Base-by-base conservation (phyloP, 352 stramenopile genomes). In the Pythium aquatile region DNA sequence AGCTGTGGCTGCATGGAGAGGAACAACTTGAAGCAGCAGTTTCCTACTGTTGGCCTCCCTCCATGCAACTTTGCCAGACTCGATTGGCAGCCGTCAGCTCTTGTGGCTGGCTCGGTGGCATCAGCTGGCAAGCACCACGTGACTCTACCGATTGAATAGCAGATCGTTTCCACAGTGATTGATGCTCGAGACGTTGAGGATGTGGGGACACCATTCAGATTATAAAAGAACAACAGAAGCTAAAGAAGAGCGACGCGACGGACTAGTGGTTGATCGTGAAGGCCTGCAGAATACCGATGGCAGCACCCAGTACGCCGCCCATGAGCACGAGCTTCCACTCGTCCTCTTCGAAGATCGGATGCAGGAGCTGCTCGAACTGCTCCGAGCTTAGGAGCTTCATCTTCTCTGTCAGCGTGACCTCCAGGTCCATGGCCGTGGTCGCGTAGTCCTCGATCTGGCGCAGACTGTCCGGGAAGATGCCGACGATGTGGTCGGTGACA, bases 271-370 rank as follows among this genome's bases (percentile, higher is more conserved):
- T 28, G 42, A 49, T 24, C 16, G n/a, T 28, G 65, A 94, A 90
- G 20, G 89, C 82, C 72, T 99, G 96, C 17, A 97, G 56, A 63
- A 97, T 68, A 44, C 96, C 96, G 55, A 98, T 97, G 14, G 86
- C 63, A 35, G 96, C 73, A 39, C 97, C 97, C 6, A 99, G 81
- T 20, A 94, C 83, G 24, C 95, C 96, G 42, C 97, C 97, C 72
- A 99, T 96, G 53, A 98, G 73, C 72, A 99, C 98, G 2, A 99
- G 80, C 63, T 98, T 98, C 79, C 97, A 98, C 84, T 99, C 97
- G 71, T 99, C 97, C 67, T 99, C 96, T 72, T 99, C 88, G 76
- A 99, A 99, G 17, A 98, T 97, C 11, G 97, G 97, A 68, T 99
- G 97, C 63, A 99, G 75, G 28, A 99, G 74, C 48, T 96, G 81